Conservation (phyloP, 2,329 filamentous ascomycete genomes). For the Chlorencoelia australis region DNA sequence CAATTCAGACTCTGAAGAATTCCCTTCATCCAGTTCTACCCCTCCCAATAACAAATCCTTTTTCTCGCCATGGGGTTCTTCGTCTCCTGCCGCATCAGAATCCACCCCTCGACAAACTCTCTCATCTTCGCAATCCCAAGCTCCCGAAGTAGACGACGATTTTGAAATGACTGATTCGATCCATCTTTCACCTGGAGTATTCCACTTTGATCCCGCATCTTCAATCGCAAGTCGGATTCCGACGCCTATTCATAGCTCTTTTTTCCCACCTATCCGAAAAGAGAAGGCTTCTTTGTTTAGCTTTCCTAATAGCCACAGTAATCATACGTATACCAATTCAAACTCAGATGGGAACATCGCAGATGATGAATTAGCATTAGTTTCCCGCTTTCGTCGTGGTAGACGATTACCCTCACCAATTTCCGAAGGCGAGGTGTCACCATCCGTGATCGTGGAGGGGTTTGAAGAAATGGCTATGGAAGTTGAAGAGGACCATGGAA, state of each 20-base stretch:
- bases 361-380: slow-evolving; percentile 19
- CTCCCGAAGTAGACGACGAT: no score
- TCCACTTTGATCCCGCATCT: slow-evolving; percentile 21
- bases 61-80: slow-evolving; percentile 20
- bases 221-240: slow-evolving; percentile 24
- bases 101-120: no score
- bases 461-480: slow-evolving; percentile 27
- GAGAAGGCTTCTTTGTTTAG: no score
- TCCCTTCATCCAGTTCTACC: no score
- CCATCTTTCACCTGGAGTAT: slow-evolving; percentile 22
- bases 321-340: no score
- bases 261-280: slow-evolving; percentile 21
- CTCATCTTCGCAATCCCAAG: no score
- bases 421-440: slow-evolving; percentile 26
- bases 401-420: slow-evolving; percentile 27
- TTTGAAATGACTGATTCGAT: slow-evolving; percentile 25
- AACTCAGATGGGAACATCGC: slow-evolving; percentile 14
- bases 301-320: slow-evolving; percentile 11
- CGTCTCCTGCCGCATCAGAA: no score
- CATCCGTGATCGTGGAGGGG: slow-evolving; percentile 22
- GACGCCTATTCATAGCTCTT: slow-evolving; percentile 27
- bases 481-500: slow-evolving; percentile 17
- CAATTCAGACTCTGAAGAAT: slow-evolving; percentile 24
- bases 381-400: slow-evolving; percentile 19
- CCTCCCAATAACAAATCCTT: no score